Conservation (phyloP, 331 rosid genomes). For the Pyrus hybrid region DNA sequence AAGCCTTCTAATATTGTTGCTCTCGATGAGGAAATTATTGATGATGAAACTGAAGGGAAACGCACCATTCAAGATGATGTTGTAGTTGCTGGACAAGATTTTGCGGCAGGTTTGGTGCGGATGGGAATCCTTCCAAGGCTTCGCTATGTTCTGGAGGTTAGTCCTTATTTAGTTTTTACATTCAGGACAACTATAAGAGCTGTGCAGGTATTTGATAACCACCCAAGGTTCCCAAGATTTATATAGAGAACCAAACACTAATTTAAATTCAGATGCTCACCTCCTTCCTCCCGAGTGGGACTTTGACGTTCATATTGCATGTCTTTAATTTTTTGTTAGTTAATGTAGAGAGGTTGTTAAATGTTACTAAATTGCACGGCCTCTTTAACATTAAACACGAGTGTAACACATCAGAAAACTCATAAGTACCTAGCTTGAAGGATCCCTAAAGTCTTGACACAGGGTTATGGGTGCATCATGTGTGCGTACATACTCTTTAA, state of each 20-base stretch:
- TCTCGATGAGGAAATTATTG: slow-evolving; percentile 40
- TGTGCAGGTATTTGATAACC: not conserved
- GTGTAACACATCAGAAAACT: not conserved
- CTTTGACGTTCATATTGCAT: not conserved
- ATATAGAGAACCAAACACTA: not conserved
- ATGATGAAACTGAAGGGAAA: slow-evolving; percentile 54
- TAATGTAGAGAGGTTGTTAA: not conserved
- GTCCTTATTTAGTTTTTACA: not conserved
- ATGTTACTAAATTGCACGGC: not conserved
- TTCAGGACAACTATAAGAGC: not conserved
- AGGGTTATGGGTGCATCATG: not conserved
- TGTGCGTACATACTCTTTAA: not conserved
- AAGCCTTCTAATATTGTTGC: slow-evolving; percentile 70
- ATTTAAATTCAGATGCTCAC: not conserved
- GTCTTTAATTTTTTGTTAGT: not conserved
- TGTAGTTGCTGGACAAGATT: slow-evolving; percentile 88
- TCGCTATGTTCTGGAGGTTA: slow-evolving; percentile 83
- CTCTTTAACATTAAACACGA: not conserved
- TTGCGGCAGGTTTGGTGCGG: slow-evolving; percentile 83
- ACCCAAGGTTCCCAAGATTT: not conserved
- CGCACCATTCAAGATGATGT: slow-evolving; percentile 91
- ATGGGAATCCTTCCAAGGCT: slow-evolving; percentile 87
- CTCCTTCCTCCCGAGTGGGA: not conserved
- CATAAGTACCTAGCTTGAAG: not conserved
- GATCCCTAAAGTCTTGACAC: not conserved